Conservation (phyloP, 768 basidiomycete species). For the Lactarius quietus region DNA sequence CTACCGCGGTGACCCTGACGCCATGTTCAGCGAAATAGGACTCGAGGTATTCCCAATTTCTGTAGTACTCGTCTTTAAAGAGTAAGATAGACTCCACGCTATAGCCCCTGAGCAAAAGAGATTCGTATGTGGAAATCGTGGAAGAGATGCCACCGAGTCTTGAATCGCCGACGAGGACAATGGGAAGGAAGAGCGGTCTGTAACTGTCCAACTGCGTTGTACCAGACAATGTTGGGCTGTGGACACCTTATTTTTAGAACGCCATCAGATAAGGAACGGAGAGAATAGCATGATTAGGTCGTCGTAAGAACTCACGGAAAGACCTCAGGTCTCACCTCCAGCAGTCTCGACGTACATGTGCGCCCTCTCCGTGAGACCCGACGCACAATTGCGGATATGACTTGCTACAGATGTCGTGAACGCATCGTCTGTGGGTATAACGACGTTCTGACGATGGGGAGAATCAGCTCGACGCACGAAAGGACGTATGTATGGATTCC, state of each 20-base stretch:
- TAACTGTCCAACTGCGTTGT: slow-evolving; percentile 83
- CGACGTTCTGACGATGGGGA: slow-evolving; percentile 1
- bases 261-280: slow-evolving; percentile 13
- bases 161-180: slow-evolving; percentile 82
- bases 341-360: slow-evolving; percentile 92
- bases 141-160: slow-evolving; percentile 92
- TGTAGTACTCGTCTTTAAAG: slow-evolving; percentile 84
- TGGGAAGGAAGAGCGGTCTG: slow-evolving; percentile 83
- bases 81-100: slow-evolving; percentile 79
- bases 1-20: slow-evolving; percentile 50
- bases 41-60: slow-evolving; percentile 78
- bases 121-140: slow-evolving; percentile 91
- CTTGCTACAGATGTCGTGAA: slow-evolving; percentile 61
- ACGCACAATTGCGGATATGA: slow-evolving; percentile 56
- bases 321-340: slow-evolving; percentile 62
- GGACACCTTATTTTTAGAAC: slow-evolving; percentile 61
- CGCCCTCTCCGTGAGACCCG: slow-evolving; percentile 31
- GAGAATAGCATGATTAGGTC: slow-evolving; percentile 6
- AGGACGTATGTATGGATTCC: background rate
- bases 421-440: slow-evolving; percentile 58
- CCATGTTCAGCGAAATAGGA: slow-evolving; percentile 77
- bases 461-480: slow-evolving; percentile 3
- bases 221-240: slow-evolving; percentile 83
- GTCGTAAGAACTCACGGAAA: slow-evolving; percentile 16
- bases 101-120: slow-evolving; percentile 86